These are phyloP conservation scores for Scheffersomyces segobiensis DNA, from an alignment of 1,139 yeast genomes.

Conservation along the genomic window DNA sequence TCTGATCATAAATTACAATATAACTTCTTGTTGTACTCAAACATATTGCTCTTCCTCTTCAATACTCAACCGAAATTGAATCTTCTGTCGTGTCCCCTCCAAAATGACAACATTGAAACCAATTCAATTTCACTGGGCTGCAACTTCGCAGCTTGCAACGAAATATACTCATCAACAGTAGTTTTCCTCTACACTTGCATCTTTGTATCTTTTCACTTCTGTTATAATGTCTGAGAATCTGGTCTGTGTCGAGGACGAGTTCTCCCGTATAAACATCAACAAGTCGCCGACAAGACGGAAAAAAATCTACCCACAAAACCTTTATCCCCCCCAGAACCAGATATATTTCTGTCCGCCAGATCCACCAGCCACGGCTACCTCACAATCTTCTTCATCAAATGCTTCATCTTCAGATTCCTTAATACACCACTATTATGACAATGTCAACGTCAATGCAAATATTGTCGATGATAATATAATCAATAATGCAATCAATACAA, in stretches of 20 bases:
- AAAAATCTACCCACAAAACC: conserved; percentile 22
- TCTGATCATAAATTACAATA: no score
- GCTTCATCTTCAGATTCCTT: conserved; percentile 5
- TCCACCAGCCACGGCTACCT: neutral
- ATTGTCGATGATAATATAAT: neutral
- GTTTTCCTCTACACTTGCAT: neutral
- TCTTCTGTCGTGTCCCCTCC: neutral
- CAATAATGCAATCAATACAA: neutral
- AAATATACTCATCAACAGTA: neutral
- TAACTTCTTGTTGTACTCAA: no score
- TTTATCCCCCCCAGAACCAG: conserved; percentile 15
- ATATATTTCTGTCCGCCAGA: conserved; percentile 8
- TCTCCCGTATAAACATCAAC: conserved; percentile 26
- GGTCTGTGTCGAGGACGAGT: conserved; percentile 24
- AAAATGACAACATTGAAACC: conserved; percentile 11
- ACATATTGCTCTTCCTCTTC: neutral
- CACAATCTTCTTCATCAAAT: conserved; percentile 10
- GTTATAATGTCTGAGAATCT: conserved; percentile 3
- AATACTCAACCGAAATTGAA: neutral
- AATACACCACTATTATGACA: neutral
- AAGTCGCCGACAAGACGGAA: conserved; percentile 22
- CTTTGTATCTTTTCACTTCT: neutral
- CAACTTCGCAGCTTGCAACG: neutral
- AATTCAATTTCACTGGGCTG: neutral
- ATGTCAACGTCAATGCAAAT: neutral